These are phyloP conservation scores for Chalciporus sp. DNA, from an alignment of 1,284 basidiomycete species.

Conservation along the genomic window DNA sequence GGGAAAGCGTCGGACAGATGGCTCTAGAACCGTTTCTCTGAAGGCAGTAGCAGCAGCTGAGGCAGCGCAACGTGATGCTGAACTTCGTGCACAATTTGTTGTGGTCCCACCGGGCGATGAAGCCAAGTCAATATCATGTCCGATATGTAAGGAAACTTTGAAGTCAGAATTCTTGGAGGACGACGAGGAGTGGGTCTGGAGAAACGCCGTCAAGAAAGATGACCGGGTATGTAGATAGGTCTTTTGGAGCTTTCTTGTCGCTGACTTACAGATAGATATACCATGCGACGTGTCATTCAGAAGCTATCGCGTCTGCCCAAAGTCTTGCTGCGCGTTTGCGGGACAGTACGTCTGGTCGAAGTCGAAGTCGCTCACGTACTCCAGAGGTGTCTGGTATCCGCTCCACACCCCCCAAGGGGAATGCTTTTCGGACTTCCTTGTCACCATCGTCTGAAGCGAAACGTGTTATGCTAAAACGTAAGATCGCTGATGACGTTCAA, in stretches of 20 bases:
- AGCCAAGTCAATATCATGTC: slow-evolving; percentile 80
- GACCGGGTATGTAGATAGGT: slow-evolving; percentile 62
- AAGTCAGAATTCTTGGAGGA: slow-evolving; percentile 95
- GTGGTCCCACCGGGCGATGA: slow-evolving; percentile 88
- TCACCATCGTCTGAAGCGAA: slow-evolving; percentile 56
- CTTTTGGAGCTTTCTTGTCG: slow-evolving; percentile 1
- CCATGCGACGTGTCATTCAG: slow-evolving; percentile 91
- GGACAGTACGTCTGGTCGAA: slow-evolving; percentile 56
- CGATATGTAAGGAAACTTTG: slow-evolving; percentile 95
- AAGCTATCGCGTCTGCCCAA: slow-evolving; percentile 64
- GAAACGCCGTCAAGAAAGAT: slow-evolving; percentile 85
- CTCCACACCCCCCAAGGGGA: slow-evolving; percentile 49
- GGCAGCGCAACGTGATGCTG: slow-evolving; percentile 69
- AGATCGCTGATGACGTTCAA: slow-evolving; percentile 55
- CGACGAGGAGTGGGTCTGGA: slow-evolving; percentile 99
- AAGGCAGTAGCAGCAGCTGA: slow-evolving; percentile 69
- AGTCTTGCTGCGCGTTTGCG: slow-evolving; percentile 67
- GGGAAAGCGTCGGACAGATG: slow-evolving; percentile 64
- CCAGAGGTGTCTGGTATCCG: slow-evolving; percentile 52
- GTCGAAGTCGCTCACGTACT: slow-evolving; percentile 73
- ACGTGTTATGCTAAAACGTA: slow-evolving; percentile 65
- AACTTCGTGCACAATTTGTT: slow-evolving; percentile 79
- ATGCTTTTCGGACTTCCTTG: slow-evolving; percentile 34
- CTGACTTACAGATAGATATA: slow-evolving; percentile 57
- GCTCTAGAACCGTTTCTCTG: slow-evolving; percentile 48